These are phyloP conservation scores for Corymbia maculata DNA, from an alignment of 345 rosid genomes.

Conservation along the genomic window DNA sequence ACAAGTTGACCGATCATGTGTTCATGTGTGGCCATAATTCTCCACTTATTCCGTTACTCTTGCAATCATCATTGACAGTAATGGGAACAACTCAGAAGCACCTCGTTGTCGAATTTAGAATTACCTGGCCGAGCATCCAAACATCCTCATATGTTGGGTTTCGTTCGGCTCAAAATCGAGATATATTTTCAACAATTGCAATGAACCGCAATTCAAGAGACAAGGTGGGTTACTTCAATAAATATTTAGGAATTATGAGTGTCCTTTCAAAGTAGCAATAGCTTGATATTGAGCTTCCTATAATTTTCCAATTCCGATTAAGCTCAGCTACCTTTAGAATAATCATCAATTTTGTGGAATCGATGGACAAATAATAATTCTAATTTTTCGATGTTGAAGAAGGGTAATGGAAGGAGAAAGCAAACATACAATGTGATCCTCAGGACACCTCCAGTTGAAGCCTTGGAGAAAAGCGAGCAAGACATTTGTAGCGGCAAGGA, in stretches of 20 bases:
- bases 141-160: background rate
- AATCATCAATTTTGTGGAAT: background rate
- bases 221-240: background rate
- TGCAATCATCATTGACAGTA: background rate
- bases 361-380: background rate
- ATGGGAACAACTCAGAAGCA: background rate
- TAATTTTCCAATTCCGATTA: slow-evolving; percentile 27
- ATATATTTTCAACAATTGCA: background rate
- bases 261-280: background rate
- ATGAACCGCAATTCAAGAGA: background rate
- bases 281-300: background rate
- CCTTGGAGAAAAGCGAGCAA: slow-evolving; percentile 57
- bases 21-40: background rate
- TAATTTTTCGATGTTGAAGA: background rate
- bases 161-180: background rate
- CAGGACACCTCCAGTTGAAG: slow-evolving; percentile 63
- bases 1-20: background rate
- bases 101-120: background rate
- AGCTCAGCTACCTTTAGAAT: slow-evolving; percentile 20
- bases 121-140: background rate
- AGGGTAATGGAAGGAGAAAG: too few species aligned
- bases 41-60: background rate
- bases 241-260: background rate
- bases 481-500: slow-evolving; percentile 58
- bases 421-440: slow-evolving; percentile 53